Evolutionary conservation across 75 land plant genomes (phyloP).

Genomic region (Chamaecyparis obtusa): DNA sequence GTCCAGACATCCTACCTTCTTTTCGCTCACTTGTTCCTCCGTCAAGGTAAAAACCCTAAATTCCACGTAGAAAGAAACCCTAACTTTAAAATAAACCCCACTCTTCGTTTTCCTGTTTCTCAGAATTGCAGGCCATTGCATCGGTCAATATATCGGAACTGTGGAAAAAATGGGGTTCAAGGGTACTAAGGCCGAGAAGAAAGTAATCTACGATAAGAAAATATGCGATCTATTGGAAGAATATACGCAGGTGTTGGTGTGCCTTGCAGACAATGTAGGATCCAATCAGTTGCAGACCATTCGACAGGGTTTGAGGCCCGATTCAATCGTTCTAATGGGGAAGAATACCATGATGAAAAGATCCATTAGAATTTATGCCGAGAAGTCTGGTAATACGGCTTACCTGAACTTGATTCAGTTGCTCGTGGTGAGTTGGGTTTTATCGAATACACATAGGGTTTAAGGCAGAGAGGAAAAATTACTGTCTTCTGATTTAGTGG

Average conservation of each 20-base stretch:
- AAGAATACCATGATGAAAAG: constrained; percentile 84
- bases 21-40: too few species aligned
- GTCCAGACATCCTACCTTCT: too few species aligned
- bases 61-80: neutral
- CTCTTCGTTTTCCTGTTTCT: neutral
- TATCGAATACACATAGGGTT: neutral
- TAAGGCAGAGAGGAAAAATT: neutral
- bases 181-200: constrained; percentile 62
- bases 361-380: constrained; percentile 46
- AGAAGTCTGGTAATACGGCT: constrained; percentile 57
- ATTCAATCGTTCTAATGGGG: constrained; percentile 71
- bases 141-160: neutral
- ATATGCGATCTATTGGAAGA: constrained; percentile 58
- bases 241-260: constrained; percentile 50
- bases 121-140: neutral
- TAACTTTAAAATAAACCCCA: neutral
- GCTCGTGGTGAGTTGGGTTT: constrained; percentile 45
- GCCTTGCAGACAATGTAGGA: constrained; percentile 73
- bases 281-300: constrained; percentile 70
- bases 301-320: constrained; percentile 60
- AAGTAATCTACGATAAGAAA: constrained; percentile 61
- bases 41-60: neutral
- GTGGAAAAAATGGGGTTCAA: constrained; percentile 55
- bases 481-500: neutral
- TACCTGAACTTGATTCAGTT: constrained; percentile 50